Evolutionary conservation across 2,329 filamentous ascomycete genomes (phyloP), one percentile per base, ranked within the genome.

Genomic region (Ceratocystis lukuohia): DNA sequence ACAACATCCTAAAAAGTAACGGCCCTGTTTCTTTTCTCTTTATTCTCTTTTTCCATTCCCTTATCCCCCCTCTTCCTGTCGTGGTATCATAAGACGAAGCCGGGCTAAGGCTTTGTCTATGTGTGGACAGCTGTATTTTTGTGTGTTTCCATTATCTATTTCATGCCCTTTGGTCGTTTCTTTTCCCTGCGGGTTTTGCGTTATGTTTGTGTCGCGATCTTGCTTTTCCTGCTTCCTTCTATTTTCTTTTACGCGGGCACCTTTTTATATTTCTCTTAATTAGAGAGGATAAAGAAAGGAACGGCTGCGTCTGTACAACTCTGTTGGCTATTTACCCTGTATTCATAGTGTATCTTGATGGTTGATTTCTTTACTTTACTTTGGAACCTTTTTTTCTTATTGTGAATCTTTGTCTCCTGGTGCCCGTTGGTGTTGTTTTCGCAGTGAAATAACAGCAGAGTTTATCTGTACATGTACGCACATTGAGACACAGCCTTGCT

Each of bases 311-410:
- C n/a, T 61, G 65, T 66, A 61, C 65, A 66, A 66, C 41, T 50
- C 44, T 62, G 44, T 50, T 63, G 33, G 30, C 46, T 66, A 66
- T 66, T 66, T 33, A 63, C 53, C 61, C 41, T 66, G 65, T 63
- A 66, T 41, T 66, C 65, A 66, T 66, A 63, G 65, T 66, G 65
- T 66, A 66, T 65, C 50, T 66, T 66, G 64, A 66, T 50, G 62
- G 64, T 66, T 68, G 25, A 61, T 53, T 67, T 66, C 50, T 62
- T 41, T 46, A 66, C 28, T 37, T 61, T 30, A 41, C 56, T 48
- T 10, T 37, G 15, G 37, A 41, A 10, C 0, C 37, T 15, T 41
- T 15, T 37, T 41, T 4, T 41, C 37, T 1, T 41, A 12, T 1
- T 12, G 37, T 41, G 37, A 41, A 41, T 41, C 37, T 12, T 41